Conservation (phyloP, 768 basidiomycete genomes). For the Lenzites betulinus region DNA sequence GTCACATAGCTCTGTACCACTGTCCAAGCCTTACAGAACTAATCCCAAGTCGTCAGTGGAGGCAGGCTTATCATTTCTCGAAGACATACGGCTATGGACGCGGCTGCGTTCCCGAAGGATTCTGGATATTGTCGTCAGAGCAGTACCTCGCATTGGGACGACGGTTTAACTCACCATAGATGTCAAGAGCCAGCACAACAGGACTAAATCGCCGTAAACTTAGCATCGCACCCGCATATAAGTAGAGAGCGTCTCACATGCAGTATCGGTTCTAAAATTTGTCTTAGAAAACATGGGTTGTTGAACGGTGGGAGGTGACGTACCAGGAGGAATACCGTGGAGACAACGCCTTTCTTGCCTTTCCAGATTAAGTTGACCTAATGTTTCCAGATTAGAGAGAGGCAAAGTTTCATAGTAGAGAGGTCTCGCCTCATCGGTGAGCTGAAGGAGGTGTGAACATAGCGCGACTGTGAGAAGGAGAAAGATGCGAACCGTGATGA, state of each 20-base stretch:
- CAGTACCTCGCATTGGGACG: background rate
- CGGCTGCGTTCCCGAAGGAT: conserved; percentile 20
- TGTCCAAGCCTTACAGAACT: conserved; percentile 34
- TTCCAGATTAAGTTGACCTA: conserved; percentile 31
- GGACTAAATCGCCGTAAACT: conserved; percentile 17
- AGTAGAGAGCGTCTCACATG: conserved; percentile 20
- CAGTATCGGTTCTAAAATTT: conserved; percentile 31
- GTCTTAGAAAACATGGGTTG: background rate
- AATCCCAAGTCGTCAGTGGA: background rate
- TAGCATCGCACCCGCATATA: background rate
- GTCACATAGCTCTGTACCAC: conserved; percentile 30
- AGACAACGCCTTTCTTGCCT: conserved; percentile 26
- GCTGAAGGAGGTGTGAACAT: conserved; percentile 13
- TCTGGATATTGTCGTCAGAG: conserved; percentile 12
- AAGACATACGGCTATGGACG: conserved; percentile 17
- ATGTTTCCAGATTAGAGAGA: background rate
- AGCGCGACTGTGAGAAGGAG: background rate
- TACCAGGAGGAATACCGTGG: conserved; percentile 30
- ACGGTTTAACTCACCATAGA: conserved; percentile 26
- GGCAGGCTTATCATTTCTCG: too few species aligned
- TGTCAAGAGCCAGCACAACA: conserved; percentile 27
- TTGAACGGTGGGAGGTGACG: conserved; percentile 2
- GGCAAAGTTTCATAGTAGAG: background rate
- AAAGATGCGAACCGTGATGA: conserved; percentile 26
- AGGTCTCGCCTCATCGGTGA: conserved; percentile 27